A percentile compares a stretch with the other conserved stretches of the same genome.
Conservation (phyloP, 805 yeast genomes). For the Saccharomycopsis fibuligera region DNA sequence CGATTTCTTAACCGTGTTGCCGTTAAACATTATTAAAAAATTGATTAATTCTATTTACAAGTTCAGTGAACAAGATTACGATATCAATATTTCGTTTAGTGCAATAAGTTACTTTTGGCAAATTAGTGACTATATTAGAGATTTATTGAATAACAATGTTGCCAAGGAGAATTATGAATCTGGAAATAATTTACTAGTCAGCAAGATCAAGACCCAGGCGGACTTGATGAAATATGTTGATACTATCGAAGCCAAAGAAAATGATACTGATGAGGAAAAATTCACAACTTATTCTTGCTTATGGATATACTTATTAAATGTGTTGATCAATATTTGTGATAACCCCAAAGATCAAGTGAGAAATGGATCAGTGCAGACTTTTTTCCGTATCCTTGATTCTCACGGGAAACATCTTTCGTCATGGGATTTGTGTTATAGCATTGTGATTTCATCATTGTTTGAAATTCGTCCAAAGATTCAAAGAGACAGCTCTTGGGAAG, state of each 20-base stretch:
- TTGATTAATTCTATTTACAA: slow-evolving; percentile 67
- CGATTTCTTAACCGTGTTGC: slow-evolving; percentile 72
- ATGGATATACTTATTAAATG: slow-evolving; percentile 60
- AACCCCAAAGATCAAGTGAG: slow-evolving; percentile 75
- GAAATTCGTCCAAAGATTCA: slow-evolving; percentile 20
- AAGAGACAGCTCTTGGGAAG: slow-evolving; percentile 21
- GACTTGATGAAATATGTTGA: slow-evolving; percentile 24
- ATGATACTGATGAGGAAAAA: slow-evolving; percentile 22
- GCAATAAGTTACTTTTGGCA: slow-evolving; percentile 91
- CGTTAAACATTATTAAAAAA: slow-evolving; percentile 53
- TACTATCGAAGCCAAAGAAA: not conserved
- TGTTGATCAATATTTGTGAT: slow-evolving; percentile 54
- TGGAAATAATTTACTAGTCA: slow-evolving; percentile 16
- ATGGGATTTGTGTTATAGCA: slow-evolving; percentile 63
- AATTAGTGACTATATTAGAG: slow-evolving; percentile 68
- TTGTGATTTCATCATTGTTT: slow-evolving; percentile 55
- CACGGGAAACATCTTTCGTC: slow-evolving; percentile 52
- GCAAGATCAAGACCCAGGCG: slow-evolving; percentile 22
- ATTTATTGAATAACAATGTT: slow-evolving; percentile 9
- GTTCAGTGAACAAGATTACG: slow-evolving; percentile 65
- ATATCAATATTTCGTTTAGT: slow-evolving; percentile 83
- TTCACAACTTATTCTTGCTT: slow-evolving; percentile 33
- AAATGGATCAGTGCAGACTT: slow-evolving; percentile 85
- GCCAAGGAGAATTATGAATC: slow-evolving; percentile 1
- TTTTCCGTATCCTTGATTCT: slow-evolving; percentile 73